Evolutionary conservation across 768 basidiomycete genomes (phyloP).

Genomic region (Phlebiopsis gigantea): DNA sequence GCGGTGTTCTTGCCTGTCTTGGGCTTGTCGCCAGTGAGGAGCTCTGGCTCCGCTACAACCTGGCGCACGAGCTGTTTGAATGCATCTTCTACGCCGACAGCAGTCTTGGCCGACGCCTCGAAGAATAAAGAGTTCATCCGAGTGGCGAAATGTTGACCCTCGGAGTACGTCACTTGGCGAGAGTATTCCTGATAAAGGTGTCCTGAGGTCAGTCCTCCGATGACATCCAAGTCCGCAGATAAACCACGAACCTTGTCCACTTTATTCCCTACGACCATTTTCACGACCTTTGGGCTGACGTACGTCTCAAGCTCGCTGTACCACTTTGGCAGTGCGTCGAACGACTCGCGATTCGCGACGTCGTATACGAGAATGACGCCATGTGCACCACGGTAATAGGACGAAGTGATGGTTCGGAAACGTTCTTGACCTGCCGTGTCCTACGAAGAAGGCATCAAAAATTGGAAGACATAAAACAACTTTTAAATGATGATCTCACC

Average conservation of each 20-base stretch:
- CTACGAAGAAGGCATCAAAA: conserved; percentile 24
- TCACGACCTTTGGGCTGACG: conserved; percentile 77
- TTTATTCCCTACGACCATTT: conserved; percentile 95
- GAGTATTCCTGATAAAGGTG: conserved; percentile 67
- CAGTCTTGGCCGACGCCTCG: conserved; percentile 92
- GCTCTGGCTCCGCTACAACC: conserved; percentile 78
- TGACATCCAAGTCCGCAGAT: not conserved
- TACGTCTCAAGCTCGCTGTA: conserved; percentile 91
- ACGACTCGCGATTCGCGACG: conserved; percentile 91
- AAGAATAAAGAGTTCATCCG: conserved; percentile 84
- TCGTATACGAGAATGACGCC: conserved; percentile 97
- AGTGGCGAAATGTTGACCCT: conserved; percentile 75
- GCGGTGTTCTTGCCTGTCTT: conserved; percentile 10
- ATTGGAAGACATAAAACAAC: not conserved
- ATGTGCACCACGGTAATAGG: conserved; percentile 99
- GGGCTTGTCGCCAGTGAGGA: conserved; percentile 51
- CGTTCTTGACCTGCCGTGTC: conserved; percentile 99
- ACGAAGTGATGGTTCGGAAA: conserved; percentile 96
- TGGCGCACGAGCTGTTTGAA: conserved; percentile 73
- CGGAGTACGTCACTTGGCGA: conserved; percentile 74
- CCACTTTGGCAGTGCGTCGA: conserved; percentile 93
- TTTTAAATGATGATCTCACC: conserved; percentile 45
- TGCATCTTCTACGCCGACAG: conserved; percentile 73
- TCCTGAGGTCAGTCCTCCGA: not conserved
- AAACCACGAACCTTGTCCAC: conserved; percentile 72